Conservation (phyloP, 2,329 filamentous ascomycete species). For the Fusarium dimerum region DNA sequence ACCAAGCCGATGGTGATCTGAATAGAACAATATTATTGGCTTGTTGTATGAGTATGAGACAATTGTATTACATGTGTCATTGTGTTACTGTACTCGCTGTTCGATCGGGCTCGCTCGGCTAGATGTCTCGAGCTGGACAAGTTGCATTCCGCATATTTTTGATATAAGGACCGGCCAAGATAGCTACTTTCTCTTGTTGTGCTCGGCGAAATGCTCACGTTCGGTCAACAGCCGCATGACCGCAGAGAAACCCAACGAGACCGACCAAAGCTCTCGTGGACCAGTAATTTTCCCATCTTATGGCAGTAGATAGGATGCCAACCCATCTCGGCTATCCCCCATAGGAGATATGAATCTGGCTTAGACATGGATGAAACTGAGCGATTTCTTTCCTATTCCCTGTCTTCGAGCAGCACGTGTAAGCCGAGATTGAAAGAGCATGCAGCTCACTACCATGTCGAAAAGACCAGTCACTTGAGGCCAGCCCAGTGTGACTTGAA, state of each 20-base stretch:
- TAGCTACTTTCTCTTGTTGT: not conserved
- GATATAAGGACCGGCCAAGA: not conserved
- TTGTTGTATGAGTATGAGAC: not conserved
- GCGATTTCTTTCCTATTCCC: not conserved
- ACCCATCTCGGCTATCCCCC: no score
- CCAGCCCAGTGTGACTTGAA: not conserved
- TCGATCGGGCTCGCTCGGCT: not conserved
- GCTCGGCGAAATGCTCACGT: not conserved
- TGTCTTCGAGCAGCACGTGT: not conserved
- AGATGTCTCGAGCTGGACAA: not conserved
- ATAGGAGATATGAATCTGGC: not conserved
- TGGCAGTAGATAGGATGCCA: no score
- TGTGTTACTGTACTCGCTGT: not conserved
- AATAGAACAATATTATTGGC: not conserved
- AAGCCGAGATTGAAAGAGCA: not conserved
- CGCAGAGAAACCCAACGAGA: no score
- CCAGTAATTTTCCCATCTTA: no score
- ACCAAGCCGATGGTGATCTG: no score
- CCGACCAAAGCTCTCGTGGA: no score
- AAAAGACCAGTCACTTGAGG: not conserved
- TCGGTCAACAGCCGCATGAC: not conserved
- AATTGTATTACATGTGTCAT: not conserved
- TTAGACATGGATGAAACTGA: not conserved
- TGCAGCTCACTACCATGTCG: not conserved
- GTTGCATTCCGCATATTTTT: not conserved